These are phyloP conservation scores for Tuber magnatum DNA, from an alignment of 495 filamentous ascomycete species.

Conservation along the genomic window DNA sequence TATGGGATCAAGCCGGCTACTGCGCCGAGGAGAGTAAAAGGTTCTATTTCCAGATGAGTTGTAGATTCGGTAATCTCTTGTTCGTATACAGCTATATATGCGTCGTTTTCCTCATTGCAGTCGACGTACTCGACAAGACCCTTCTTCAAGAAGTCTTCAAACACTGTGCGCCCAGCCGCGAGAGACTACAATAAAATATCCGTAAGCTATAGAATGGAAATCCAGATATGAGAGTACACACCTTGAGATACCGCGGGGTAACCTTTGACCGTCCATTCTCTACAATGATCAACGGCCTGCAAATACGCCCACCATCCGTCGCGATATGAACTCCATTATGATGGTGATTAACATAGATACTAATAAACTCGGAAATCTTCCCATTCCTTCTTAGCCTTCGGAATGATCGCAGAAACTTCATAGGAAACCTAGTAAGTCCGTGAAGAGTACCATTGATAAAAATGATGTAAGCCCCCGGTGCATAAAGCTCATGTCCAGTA, in stretches of 20 bases:
- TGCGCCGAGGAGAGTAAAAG: constrained; percentile 94
- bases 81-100: constrained; percentile 83
- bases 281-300: constrained; percentile 87
- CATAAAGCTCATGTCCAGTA: constrained; percentile 76
- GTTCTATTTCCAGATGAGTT: constrained; percentile 95
- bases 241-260: constrained; percentile 61
- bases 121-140: constrained; percentile 94
- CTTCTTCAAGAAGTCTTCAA: constrained; percentile 83
- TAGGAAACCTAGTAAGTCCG: constrained; percentile 72
- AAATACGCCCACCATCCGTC: constrained; percentile 93
- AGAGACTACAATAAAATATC: constrained; percentile 47
- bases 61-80: constrained; percentile 68
- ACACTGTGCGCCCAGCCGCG: constrained; percentile 70
- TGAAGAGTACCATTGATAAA: constrained; percentile 92
- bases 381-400: constrained; percentile 76
- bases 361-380: constrained; percentile 85
- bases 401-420: constrained; percentile 74
- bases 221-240: constrained; percentile 9
- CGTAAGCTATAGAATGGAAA: background rate
- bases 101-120: constrained; percentile 97
- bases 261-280: constrained; percentile 76
- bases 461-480: constrained; percentile 73
- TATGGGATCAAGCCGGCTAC: constrained; percentile 96
- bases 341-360: constrained; percentile 89
- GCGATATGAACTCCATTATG: constrained; percentile 88